Percentiles rank a stretch among this genome's conserved stretches.
phyloP scores from a whole-genome alignment of 345 rosid species.

The Boechera stricta region DNA sequence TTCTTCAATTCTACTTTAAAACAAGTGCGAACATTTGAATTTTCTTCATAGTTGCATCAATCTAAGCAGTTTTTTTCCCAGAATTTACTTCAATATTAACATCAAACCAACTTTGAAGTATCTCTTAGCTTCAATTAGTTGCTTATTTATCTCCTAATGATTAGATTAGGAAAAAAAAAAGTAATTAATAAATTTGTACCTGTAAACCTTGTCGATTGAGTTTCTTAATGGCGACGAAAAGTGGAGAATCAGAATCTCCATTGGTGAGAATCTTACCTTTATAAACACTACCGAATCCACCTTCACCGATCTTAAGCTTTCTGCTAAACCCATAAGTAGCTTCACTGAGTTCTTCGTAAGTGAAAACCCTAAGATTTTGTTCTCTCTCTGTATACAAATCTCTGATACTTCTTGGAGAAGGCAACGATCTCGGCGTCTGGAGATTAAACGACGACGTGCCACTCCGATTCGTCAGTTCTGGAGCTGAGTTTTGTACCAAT shows the following conservation, averaged over 20 bases:
- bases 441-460: constrained; percentile 41
- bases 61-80: neutral
- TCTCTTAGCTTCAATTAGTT: neutral
- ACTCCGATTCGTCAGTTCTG: constrained; percentile 26
- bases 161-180: neutral
- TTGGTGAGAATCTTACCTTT: constrained; percentile 61
- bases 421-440: constrained; percentile 45
- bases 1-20: neutral
- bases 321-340: constrained; percentile 74
- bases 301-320: constrained; percentile 80
- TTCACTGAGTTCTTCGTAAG: constrained; percentile 68
- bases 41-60: neutral
- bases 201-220: constrained; percentile 75
- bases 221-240: constrained; percentile 77
- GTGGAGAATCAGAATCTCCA: constrained; percentile 53
- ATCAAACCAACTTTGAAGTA: neutral
- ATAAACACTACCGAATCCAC: constrained; percentile 85
- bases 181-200: constrained; percentile 45
- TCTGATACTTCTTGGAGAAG: constrained; percentile 67
- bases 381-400: constrained; percentile 71
- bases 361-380: constrained; percentile 67
- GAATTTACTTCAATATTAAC: neutral
- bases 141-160: neutral
- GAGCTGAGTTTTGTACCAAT: constrained; percentile 37
- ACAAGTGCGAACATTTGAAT: constrained; percentile 7